Evolutionary conservation across 2,329 filamentous ascomycete species (phyloP), one percentile per base, ranked within the genome.

Genomic region (Alternaria arbusti): DNA sequence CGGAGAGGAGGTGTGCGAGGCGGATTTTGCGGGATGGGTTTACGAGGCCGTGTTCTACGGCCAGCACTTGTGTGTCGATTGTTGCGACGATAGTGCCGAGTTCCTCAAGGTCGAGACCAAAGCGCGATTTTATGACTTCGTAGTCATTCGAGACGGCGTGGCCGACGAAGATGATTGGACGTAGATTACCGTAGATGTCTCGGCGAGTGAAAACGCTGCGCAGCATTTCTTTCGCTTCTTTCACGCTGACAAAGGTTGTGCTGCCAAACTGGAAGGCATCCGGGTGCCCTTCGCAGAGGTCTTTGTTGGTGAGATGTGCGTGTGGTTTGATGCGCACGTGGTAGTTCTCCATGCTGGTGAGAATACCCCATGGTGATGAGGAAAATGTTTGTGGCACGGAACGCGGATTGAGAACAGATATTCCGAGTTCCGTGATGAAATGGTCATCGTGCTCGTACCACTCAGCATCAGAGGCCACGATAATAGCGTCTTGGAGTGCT

Each of bases 121-220:
- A 63, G 5, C 65, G 44, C 23, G 68, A 22, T 22, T 66, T 68
- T 15, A 73, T 52, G n/a, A 59, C 46, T n/a, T 56, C 43, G 12
- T 60, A 49, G 47, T 74, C 69, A 17, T 69, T 70, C 3, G 61
- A 59, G 0, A 72, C 54, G 5, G 66, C 72, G 20, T 74, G 70
- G 6, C 72, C 72, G 0, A 74, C n/a, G 49, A 74, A 67, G 2
- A 74, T 66, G 17, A 73, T 47, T 0, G 68, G 69, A 2, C 66
- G 63, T 1, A 43, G 43, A 2, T 30, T n/a, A 0, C 49, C 40
- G 13, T 36, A 17, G 2, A 26, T 12, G 17, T 58, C 46, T 10
- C 17, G 47, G 1, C 60, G 59, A 4, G 45, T 11, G 20, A 74
- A 68, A 3, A 46, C 8, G 1, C 59, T 11, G 2, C 45, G n/a